Percentiles rank a stretch among this genome's conserved stretches.
Evolutionary conservation across 495 filamentous ascomycete genomes (phyloP).

Genomic region (Physcia stellaris): DNA sequence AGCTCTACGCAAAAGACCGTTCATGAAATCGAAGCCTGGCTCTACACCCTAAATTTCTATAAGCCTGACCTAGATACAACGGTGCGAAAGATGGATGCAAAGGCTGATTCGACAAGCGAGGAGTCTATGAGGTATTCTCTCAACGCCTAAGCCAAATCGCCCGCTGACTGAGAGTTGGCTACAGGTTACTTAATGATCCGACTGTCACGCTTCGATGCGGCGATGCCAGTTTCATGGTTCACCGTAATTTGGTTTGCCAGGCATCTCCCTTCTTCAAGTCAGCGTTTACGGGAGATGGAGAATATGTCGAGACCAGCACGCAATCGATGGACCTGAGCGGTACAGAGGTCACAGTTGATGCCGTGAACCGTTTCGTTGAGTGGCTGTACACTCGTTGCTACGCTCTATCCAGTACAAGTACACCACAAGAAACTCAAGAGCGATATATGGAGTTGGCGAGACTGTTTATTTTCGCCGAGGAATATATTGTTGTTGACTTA

Average conservation of each 20-base stretch:
- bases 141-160: no score
- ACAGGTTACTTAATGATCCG: background rate
- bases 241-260: slow-evolving; percentile 2
- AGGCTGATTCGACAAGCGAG: no score
- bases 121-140: no score
- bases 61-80: no score
- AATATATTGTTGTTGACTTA: background rate
- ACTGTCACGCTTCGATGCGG: background rate
- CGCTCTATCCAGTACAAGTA: background rate
- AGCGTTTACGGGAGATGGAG: background rate
- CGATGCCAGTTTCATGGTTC: background rate
- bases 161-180: no score
- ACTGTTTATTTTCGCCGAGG: slow-evolving; percentile 5
- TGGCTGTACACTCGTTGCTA: slow-evolving; percentile 3
- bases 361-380: slow-evolving; percentile 4
- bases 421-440: background rate
- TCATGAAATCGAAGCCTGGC: no score
- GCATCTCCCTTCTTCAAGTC: slow-evolving; percentile 7
- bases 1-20: no score
- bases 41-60: no score
- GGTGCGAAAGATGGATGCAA: no score
- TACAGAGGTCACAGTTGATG: slow-evolving; percentile 1
- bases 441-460: background rate
- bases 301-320: background rate
- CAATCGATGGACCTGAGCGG: background rate